Base-by-base conservation (phyloP, 2,329 filamentous ascomycete genomes). In the Zymoseptoria passerinii region DNA sequence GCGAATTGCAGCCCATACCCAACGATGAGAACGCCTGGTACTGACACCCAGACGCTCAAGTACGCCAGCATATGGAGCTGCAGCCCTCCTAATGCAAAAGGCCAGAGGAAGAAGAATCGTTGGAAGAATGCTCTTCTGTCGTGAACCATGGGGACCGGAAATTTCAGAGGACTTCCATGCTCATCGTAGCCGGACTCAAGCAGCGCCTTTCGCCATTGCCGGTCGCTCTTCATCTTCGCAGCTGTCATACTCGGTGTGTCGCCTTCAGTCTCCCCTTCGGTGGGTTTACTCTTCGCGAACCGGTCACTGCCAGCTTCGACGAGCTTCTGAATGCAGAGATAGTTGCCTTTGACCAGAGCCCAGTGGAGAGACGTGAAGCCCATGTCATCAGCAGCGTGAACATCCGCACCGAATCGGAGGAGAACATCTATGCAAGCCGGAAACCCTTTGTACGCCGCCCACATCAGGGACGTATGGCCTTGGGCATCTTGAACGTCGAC, bases 381-480 rank as follows among this genome's bases (percentile, higher is more conserved):
- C 66, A 92, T 88, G 71, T 96, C 91, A 68, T 99, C 94, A 28
- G 82, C 85, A 35, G 90, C 87, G 73, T 95, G 90, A 8, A 96
- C 90, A 71, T 91, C 94, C 44, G 94, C 94, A 55, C 94, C 95
- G 91, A 94, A 99, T 66, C 91, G 85, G 59, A 99, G 77, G 65
- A 96, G 92, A 50, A 97, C 74, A 71, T 97, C 94, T 52, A 97
- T 92, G 67, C 90, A 95, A 52, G 88, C 86, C 0, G 92, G 90
- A 71, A 87, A 96, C 40, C 95, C 94, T 75, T 99, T 99, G 78
- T 99, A 99, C 16, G 92, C 92, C 18, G 94, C 90, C 94, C 94
- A 99, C 94, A 99, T 99, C 61, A 99, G 80, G 61, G 87, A 88
- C 0, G 94, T 97, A 74, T 99, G 95, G 5, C 92, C 90, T 71